A percentile compares a stretch with the other conserved stretches of the same genome.
phyloP scores from a whole-genome alignment of 2,329 filamentous ascomycete genomes.

The Aspergillus tanneri region DNA sequence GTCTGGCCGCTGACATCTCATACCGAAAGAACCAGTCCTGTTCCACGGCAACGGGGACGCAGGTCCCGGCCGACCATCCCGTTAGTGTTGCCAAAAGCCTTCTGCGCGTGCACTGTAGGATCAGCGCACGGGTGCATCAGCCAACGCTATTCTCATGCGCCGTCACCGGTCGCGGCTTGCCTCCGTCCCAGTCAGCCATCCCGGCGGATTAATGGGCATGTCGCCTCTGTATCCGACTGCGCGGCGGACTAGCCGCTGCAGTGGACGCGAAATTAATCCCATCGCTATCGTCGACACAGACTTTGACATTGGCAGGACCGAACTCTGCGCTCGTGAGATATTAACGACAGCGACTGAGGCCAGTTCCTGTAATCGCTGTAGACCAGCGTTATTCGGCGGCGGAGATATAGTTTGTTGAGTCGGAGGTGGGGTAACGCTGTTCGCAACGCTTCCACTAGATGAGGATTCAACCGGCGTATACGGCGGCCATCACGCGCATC shows the following conservation, averaged over 20 bases:
- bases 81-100: conserved; percentile 26
- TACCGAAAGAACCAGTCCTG: conserved; percentile 40
- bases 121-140: conserved; percentile 85
- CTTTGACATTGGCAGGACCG: conserved; percentile 25
- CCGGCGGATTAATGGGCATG: conserved; percentile 67
- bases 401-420: conserved; percentile 16
- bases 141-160: conserved; percentile 82
- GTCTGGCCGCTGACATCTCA: conserved; percentile 66
- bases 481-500: conserved; percentile 35
- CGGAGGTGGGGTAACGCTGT: conserved; percentile 6
- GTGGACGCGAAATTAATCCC: conserved; percentile 23
- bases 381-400: conserved; percentile 12
- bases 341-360: conserved; percentile 33
- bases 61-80: not conserved
- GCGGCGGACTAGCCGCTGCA: conserved; percentile 22
- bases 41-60: conserved; percentile 16
- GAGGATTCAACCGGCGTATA: conserved; percentile 27
- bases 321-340: conserved; percentile 41
- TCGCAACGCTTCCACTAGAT: conserved; percentile 8
- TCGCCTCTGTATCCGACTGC: conserved; percentile 31
- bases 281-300: conserved; percentile 16
- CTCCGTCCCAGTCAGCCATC: conserved; percentile 71
- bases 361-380: conserved; percentile 34
- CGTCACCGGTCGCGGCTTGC: conserved; percentile 70
- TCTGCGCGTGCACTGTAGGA: conserved; percentile 63